Percentiles rank a stretch among this genome's conserved stretches.
phyloP scores from a whole-genome alignment of 768 basidiomycete species.

The Cyclocybe cylindracea region DNA sequence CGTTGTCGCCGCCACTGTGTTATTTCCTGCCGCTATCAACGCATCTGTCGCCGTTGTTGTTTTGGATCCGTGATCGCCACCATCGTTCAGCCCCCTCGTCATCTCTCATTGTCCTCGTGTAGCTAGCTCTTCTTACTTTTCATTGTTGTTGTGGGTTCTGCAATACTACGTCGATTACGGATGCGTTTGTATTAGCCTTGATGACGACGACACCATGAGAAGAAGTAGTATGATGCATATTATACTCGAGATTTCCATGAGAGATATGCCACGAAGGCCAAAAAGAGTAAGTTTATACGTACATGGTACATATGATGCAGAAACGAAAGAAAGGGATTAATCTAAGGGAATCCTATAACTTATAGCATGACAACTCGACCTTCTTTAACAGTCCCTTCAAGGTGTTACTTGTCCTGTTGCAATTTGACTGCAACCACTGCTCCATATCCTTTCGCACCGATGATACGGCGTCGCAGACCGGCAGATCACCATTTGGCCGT shows the following conservation, averaged over 20 bases:
- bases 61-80: conserved; percentile 16
- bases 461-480: conserved; percentile 69
- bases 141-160: conserved; percentile 38
- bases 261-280: conserved; percentile 1
- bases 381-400: conserved; percentile 84
- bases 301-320: conserved; percentile 13
- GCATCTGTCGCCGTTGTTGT: conserved; percentile 13
- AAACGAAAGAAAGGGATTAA: conserved; percentile 10
- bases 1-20: neutral
- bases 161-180: conserved; percentile 31
- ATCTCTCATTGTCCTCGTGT: conserved; percentile 22
- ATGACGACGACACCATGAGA: conserved; percentile 8
- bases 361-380: conserved; percentile 61
- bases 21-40: conserved; percentile 8
- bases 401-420: conserved; percentile 80
- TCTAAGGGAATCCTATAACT: conserved; percentile 16
- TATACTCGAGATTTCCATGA: neutral
- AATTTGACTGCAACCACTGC: conserved; percentile 81
- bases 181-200: conserved; percentile 15
- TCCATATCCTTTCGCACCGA: conserved; percentile 81
- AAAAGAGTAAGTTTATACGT: conserved; percentile 11
- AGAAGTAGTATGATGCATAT: neutral
- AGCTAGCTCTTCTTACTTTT: conserved; percentile 18
- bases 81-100: conserved; percentile 16
- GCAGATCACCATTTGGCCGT: conserved; percentile 59